These are phyloP conservation scores for Colletotrichum zoysiae DNA, from an alignment of 2,329 filamentous ascomycete species.

Conservation along the genomic window DNA sequence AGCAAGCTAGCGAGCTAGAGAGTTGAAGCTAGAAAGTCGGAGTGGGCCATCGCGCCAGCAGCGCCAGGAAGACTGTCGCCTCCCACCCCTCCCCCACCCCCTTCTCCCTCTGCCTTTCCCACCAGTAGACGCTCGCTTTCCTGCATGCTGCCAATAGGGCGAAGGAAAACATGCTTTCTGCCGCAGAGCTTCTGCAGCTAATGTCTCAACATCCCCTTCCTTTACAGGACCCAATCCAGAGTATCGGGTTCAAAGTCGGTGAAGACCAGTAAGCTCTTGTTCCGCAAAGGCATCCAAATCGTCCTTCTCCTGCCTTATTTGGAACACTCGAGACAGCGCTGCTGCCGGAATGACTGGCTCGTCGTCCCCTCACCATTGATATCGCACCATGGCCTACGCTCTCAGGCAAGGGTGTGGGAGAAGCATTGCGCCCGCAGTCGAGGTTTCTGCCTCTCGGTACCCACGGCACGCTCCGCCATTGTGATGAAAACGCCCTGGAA, in stretches of 20 bases:
- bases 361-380: constrained; percentile 5
- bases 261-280: constrained; percentile 26
- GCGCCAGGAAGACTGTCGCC: constrained; percentile 6
- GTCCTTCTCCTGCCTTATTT: constrained; percentile 36
- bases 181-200: constrained; percentile 27
- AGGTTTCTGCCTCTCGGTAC: constrained; percentile 6
- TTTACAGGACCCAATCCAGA: constrained; percentile 36
- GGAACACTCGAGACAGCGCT: constrained; percentile 17
- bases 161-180: constrained; percentile 3
- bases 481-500: neutral
- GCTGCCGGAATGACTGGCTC: constrained; percentile 11
- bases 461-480: constrained; percentile 8
- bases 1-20: neutral
- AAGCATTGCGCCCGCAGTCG: constrained; percentile 28
- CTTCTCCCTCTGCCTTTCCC: constrained; percentile 17
- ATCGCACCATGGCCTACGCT: constrained; percentile 10
- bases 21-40: neutral
- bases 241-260: constrained; percentile 39
- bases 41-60: constrained; percentile 9
- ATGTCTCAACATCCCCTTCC: constrained; percentile 15
- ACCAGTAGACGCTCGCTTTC: constrained; percentile 30
- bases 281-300: constrained; percentile 21
- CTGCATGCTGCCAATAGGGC: constrained; percentile 6
- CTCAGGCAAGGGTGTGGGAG: neutral
- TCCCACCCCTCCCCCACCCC: neutral